Evolutionary conservation across 169 alveolate species (phyloP).

Genomic region (Cryptosporidium felis): DNA sequence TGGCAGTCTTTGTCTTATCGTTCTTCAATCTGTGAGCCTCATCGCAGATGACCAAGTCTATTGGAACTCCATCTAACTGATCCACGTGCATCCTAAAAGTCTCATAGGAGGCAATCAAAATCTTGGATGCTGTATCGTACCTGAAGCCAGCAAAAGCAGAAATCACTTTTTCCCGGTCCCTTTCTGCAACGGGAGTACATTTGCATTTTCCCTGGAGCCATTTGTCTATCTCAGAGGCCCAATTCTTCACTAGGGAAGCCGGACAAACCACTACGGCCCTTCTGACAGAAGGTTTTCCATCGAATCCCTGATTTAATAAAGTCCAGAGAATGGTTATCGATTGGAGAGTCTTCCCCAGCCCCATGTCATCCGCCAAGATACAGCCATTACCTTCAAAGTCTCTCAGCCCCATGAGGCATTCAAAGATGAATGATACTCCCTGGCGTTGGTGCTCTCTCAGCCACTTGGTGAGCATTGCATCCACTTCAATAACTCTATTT

Average conservation of each 20-base stretch:
- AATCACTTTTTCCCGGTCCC: slow-evolving; percentile 86
- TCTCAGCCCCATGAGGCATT: slow-evolving; percentile 89
- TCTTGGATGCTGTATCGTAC: slow-evolving; percentile 81
- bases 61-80: slow-evolving; percentile 86
- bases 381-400: slow-evolving; percentile 89
- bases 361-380: slow-evolving; percentile 92
- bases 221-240: slow-evolving; percentile 92
- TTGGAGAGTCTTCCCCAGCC: slow-evolving; percentile 90
- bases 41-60: slow-evolving; percentile 93
- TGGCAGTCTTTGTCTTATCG: slow-evolving; percentile 89
- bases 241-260: slow-evolving; percentile 90
- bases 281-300: slow-evolving; percentile 86
- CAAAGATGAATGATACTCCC: slow-evolving; percentile 89
- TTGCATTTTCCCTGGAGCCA: slow-evolving; percentile 90
- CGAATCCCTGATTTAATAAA: slow-evolving; percentile 84
- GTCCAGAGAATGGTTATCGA: slow-evolving; percentile 89
- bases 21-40: slow-evolving; percentile 96
- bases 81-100: slow-evolving; percentile 88
- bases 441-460: slow-evolving; percentile 87
- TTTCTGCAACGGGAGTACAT: slow-evolving; percentile 88
- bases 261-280: slow-evolving; percentile 92
- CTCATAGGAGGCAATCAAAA: slow-evolving; percentile 91
- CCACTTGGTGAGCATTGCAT: slow-evolving; percentile 76
- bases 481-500: slow-evolving; percentile 72
- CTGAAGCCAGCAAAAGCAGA: slow-evolving; percentile 88